These are phyloP conservation scores for Rosa hybrid DNA, from an alignment of 331 rosid genomes.

Conservation along the genomic window DNA sequence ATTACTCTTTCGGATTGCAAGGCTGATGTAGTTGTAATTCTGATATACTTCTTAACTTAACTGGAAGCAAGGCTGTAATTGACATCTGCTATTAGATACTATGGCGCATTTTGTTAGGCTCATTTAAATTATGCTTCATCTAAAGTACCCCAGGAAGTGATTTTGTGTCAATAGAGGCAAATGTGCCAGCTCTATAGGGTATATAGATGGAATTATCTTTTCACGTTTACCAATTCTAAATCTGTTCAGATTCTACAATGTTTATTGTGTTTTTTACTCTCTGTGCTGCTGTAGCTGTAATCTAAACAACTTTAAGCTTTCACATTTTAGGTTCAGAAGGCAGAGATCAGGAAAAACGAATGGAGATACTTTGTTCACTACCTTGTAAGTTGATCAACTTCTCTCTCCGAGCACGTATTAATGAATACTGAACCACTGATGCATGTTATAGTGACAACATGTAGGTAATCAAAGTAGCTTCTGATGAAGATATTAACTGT, in stretches of 20 bases:
- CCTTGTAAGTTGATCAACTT: constrained; percentile 63
- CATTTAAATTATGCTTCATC: background rate
- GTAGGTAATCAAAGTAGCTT: constrained; percentile 10
- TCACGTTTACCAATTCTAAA: background rate
- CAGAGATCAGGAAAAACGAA: constrained; percentile 77
- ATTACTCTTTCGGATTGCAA: background rate
- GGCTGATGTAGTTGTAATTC: background rate
- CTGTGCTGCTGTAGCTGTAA: background rate
- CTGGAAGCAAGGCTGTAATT: background rate
- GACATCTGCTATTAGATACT: background rate
- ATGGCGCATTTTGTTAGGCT: background rate
- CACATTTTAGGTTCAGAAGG: constrained; percentile 70
- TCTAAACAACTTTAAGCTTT: constrained; percentile 23
- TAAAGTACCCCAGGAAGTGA: background rate
- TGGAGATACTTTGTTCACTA: constrained; percentile 98
- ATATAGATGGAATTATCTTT: background rate
- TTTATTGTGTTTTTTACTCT: background rate
- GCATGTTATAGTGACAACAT: background rate
- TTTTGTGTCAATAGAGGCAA: background rate
- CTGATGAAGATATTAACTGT: constrained; percentile 32
- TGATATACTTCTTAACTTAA: background rate
- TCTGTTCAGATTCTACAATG: background rate
- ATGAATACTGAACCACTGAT: background rate
- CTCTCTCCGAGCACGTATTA: background rate
- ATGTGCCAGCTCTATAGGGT: background rate